A percentile compares a stretch with the other conserved stretches of the same genome.
phyloP scores from a whole-genome alignment of 352 stramenopile species.

The Phytophthora sp. region DNA sequence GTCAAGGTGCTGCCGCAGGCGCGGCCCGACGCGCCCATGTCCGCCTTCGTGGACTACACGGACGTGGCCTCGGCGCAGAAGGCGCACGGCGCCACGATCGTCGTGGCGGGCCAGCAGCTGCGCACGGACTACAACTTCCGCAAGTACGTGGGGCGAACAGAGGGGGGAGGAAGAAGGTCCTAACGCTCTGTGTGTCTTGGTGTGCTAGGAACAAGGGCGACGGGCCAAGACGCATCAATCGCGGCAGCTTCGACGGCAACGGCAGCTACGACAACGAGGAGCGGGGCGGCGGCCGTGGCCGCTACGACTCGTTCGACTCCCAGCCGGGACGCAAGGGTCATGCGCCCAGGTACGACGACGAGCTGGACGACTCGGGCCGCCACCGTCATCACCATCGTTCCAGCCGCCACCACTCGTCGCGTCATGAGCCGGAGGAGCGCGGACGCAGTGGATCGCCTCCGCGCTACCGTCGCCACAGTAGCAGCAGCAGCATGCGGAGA shows the following conservation, averaged over 20 bases:
- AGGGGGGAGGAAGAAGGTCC: neutral
- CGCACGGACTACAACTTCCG: conserved; percentile 68
- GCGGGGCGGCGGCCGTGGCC: conserved; percentile 2
- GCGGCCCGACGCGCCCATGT: conserved; percentile 54
- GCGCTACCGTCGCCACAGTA: conserved; percentile 26
- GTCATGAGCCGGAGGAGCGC: conserved; percentile 24
- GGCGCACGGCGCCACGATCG: conserved; percentile 46
- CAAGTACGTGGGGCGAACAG: conserved; percentile 25
- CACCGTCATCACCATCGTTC: conserved; percentile 30
- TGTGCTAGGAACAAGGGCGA: conserved; percentile 28
- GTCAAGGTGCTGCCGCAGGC: conserved; percentile 64
- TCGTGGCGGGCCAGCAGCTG: conserved; percentile 47
- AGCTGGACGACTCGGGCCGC: conserved; percentile 21
- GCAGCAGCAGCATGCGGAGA: conserved; percentile 34
- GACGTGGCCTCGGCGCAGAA: conserved; percentile 47
- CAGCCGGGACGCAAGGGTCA: conserved; percentile 11
- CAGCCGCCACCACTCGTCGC: conserved; percentile 37
- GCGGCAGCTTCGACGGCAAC: conserved; percentile 24
- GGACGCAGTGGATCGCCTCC: conserved; percentile 30
- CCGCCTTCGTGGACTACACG: conserved; percentile 69
- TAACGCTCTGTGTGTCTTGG: neutral
- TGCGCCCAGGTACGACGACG: conserved; percentile 23
- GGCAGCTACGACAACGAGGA: conserved; percentile 23
- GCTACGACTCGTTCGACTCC: conserved; percentile 34
- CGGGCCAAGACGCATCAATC: conserved; percentile 18